phyloP scores from a whole-genome alignment of 129 eudicot species.

The Scalesia atractyloides region DNA sequence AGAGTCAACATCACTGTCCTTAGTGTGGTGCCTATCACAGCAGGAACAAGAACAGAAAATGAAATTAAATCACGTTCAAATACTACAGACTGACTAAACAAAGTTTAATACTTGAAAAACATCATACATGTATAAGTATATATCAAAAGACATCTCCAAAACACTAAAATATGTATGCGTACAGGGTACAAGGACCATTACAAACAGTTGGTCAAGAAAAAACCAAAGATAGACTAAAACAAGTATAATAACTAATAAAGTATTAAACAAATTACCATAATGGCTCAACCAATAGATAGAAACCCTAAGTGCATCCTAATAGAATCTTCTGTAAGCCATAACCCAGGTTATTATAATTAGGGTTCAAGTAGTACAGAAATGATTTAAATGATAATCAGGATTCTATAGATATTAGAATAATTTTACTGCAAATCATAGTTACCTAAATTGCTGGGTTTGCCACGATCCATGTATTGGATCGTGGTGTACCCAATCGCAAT shows the following conservation, averaged over 20 bases:
- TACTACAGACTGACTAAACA: neutral
- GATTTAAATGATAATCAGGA: neutral
- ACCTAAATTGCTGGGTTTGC: too few species aligned
- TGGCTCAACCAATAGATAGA: neutral
- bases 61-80: conserved; percentile 7
- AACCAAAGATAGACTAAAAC: neutral
- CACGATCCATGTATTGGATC: too few species aligned
- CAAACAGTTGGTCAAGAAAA: neutral
- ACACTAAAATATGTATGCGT: neutral
- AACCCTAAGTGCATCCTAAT: neutral
- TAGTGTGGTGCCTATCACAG: too few species aligned
- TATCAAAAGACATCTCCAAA: neutral
- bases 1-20: too few species aligned
- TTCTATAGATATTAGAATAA: too few species aligned
- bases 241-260: neutral
- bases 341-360: neutral
- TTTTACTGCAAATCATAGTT: too few species aligned
- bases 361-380: neutral
- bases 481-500: too few species aligned
- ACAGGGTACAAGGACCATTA: too few species aligned
- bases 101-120: neutral
- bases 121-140: neutral
- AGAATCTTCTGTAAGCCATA: neutral
- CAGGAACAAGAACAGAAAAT: too few species aligned
- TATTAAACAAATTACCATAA: neutral